Evolutionary conservation across 495 filamentous ascomycete genomes (phyloP).

Genomic region (Neurospora cerealis): DNA sequence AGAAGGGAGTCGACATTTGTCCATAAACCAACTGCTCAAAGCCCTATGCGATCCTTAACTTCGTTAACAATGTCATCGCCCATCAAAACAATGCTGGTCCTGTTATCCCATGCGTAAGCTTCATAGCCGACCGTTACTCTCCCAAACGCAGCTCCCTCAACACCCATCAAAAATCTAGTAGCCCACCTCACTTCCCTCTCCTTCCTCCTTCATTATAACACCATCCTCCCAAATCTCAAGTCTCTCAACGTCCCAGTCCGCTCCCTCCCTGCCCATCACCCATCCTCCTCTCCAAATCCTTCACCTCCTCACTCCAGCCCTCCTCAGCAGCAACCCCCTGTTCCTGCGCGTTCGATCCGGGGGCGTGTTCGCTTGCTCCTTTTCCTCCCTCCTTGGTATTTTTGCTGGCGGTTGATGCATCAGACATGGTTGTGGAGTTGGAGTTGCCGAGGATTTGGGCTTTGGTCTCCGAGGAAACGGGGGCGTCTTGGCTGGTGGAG

Average conservation of each 20-base stretch:
- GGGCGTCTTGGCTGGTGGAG: neutral
- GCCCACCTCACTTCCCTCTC: no score
- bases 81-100: neutral
- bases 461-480: slow-evolving; percentile 10
- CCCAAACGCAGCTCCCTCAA: neutral
- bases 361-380: neutral
- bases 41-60: no score
- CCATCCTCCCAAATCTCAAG: neutral
- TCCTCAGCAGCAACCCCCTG: neutral
- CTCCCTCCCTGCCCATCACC: neutral
- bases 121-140: neutral
- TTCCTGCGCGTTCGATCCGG: neutral
- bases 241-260: neutral
- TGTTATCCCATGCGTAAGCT: neutral
- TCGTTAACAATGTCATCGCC: neutral
- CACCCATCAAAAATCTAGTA: no score
- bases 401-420: neutral
- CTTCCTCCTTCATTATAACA: neutral
- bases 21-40: no score
- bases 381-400: neutral
- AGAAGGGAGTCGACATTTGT: neutral
- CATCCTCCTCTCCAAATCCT: neutral
- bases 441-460: slow-evolving; percentile 3
- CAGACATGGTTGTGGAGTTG: no score
- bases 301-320: neutral